Conservation (phyloP, 139 green algal genomes). For the Zygnema cylindricum region DNA sequence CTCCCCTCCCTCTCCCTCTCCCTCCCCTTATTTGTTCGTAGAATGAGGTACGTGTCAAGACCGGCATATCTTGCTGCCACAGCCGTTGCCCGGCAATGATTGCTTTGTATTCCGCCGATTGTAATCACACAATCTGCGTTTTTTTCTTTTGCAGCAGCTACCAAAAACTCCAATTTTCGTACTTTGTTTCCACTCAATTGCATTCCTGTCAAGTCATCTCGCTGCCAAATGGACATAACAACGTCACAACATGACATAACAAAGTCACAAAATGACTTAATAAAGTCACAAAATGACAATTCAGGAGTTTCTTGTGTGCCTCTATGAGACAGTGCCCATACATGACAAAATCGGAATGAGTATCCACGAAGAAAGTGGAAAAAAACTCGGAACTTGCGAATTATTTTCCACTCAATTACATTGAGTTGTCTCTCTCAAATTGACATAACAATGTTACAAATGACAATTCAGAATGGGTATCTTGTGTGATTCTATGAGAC, state of each 20-base stretch:
- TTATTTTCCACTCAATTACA: too few relatives aligned
- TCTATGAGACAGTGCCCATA: background rate
- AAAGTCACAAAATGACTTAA: background rate
- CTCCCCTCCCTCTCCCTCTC: background rate
- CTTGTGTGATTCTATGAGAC: background rate
- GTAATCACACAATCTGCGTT: conserved; percentile 87
- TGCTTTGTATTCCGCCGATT: conserved; percentile 91
- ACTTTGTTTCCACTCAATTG: conserved; percentile 95
- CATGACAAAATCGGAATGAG: background rate
- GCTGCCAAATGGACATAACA: conserved; percentile 54
- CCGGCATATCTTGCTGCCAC: conserved; percentile 75
- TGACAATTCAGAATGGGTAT: background rate
- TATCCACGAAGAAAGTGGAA: background rate
- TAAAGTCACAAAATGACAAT: background rate
- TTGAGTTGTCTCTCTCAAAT: too few relatives aligned
- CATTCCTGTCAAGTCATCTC: conserved; percentile 89
- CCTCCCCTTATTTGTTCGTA: conserved; percentile 75
- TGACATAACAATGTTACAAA: background rate
- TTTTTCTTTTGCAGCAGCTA: conserved; percentile 76
- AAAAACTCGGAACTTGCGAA: too few relatives aligned
- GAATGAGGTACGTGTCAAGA: conserved; percentile 84
- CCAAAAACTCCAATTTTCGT: conserved; percentile 94
- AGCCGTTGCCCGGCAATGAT: conserved; percentile 78
- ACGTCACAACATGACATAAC: background rate
- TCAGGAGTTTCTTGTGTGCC: background rate